These are phyloP conservation scores for Nicotiana benthamiana DNA, from an alignment of 257 asterid species.

Conservation along the genomic window DNA sequence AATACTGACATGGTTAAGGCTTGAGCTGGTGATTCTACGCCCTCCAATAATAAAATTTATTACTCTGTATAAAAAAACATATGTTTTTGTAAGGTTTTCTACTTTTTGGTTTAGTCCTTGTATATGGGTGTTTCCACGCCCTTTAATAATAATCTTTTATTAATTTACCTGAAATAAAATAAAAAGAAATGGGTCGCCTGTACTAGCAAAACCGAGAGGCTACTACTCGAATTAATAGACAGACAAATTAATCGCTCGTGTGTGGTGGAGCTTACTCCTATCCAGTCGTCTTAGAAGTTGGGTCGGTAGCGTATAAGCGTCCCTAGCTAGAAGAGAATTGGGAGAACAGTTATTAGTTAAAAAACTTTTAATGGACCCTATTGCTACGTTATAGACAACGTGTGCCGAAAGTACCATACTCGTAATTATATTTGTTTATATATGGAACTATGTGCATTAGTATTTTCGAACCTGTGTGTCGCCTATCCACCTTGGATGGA, in stretches of 20 bases:
- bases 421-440: background rate
- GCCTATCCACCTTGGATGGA: background rate
- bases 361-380: background rate
- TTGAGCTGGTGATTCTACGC: background rate
- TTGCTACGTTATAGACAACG: background rate
- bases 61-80: background rate
- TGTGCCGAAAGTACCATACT: background rate
- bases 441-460: conserved; percentile 2
- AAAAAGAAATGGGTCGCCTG: background rate
- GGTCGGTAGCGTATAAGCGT: background rate
- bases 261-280: background rate
- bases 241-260: background rate
- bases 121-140: background rate
- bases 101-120: background rate
- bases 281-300: background rate
- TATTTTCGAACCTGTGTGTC: background rate
- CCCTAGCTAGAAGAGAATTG: background rate
- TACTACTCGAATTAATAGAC: background rate
- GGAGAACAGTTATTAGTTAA: background rate
- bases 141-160: background rate
- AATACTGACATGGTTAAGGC: too few species aligned
- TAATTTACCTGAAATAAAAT: background rate
- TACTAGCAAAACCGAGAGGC: background rate
- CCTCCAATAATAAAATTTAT: background rate
- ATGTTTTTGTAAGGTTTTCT: background rate